phyloP scores from a whole-genome alignment of 257 asterid species.

The Przewalskia tangutica region DNA sequence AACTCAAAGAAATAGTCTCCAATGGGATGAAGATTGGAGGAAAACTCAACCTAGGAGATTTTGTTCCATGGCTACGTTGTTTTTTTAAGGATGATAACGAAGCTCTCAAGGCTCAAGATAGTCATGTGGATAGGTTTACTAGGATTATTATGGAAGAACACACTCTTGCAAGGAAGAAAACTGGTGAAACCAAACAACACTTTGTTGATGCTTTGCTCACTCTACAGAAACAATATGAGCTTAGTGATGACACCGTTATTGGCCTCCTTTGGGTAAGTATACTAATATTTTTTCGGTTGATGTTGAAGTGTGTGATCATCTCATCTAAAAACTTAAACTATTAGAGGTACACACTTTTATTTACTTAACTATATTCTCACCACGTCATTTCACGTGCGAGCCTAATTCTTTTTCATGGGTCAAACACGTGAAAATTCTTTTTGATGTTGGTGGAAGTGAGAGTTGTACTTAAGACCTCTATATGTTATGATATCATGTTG shows the following conservation, averaged over 20 bases:
- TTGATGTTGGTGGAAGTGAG: too few species aligned
- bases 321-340: too few species aligned
- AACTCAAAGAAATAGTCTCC: constrained; percentile 7
- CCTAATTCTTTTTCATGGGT: too few species aligned
- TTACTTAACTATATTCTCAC: too few species aligned
- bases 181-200: constrained; percentile 8
- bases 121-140: constrained; percentile 9
- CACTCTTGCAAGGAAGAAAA: constrained; percentile 9
- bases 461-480: too few species aligned
- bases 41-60: constrained; percentile 1
- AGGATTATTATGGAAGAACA: constrained; percentile 10
- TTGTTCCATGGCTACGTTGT: constrained; percentile 16
- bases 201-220: constrained; percentile 17
- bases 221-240: constrained; percentile 9
- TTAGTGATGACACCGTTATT: constrained; percentile 7
- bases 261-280: constrained; percentile 13
- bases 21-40: constrained; percentile 15
- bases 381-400: too few species aligned
- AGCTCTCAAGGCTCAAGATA: constrained; percentile 7
- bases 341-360: too few species aligned
- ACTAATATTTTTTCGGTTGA: too few species aligned
- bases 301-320: too few species aligned
- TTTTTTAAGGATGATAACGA: constrained; percentile 1
- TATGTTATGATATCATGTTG: too few species aligned
- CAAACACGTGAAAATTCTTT: too few species aligned